Percentiles rank a stretch among this genome's conserved stretches.
phyloP scores from a whole-genome alignment of 805 yeast genomes.

The Sungouiella thailandica region DNA sequence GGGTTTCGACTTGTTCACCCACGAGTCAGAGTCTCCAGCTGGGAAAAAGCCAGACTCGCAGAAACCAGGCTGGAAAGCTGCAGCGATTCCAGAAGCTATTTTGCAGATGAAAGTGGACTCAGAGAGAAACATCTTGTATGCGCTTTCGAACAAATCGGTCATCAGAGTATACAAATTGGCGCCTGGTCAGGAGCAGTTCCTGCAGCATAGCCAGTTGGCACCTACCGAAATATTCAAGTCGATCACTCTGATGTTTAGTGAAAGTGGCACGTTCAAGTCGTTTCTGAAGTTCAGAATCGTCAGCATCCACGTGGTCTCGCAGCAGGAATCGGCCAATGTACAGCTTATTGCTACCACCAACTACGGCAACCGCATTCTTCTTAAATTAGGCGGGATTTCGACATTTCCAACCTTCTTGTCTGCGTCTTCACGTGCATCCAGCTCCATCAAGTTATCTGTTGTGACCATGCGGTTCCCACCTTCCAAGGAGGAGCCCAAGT shows the following conservation, averaged over 20 bases:
- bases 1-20: slow-evolving; percentile 28
- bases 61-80: slow-evolving; percentile 2
- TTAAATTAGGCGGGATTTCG: slow-evolving; percentile 43
- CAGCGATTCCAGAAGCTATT: slow-evolving; percentile 49
- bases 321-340: slow-evolving; percentile 60
- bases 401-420: slow-evolving; percentile 22
- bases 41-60: neutral
- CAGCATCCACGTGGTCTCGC: slow-evolving; percentile 56
- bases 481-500: slow-evolving; percentile 39
- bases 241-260: slow-evolving; percentile 48
- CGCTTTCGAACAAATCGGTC: slow-evolving; percentile 77
- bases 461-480: slow-evolving; percentile 63
- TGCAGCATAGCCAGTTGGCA: slow-evolving; percentile 33
- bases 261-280: slow-evolving; percentile 50
- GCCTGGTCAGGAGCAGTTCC: slow-evolving; percentile 35
- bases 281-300: slow-evolving; percentile 52
- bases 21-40: slow-evolving; percentile 11
- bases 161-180: slow-evolving; percentile 70
- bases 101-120: slow-evolving; percentile 68
- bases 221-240: slow-evolving; percentile 45
- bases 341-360: slow-evolving; percentile 75
- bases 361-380: slow-evolving; percentile 75
- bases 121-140: slow-evolving; percentile 70
- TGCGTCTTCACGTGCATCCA: slow-evolving; percentile 19
- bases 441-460: slow-evolving; percentile 30